These are phyloP conservation scores for Gnetum montanum DNA, from an alignment of 75 land plant genomes.

Conservation along the genomic window DNA sequence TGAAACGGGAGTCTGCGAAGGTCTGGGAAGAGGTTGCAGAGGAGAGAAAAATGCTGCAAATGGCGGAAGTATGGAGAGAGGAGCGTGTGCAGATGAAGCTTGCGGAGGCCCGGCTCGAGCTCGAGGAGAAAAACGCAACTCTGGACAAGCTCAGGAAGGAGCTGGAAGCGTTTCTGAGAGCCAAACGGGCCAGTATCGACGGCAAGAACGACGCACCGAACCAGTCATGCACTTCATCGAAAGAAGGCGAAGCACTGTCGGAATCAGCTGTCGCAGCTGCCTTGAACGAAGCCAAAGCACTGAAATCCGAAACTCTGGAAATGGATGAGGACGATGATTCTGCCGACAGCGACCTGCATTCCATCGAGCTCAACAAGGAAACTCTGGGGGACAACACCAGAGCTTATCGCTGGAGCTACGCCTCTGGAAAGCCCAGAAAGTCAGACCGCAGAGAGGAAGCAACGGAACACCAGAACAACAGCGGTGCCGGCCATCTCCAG, in stretches of 20 bases:
- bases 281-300: conserved; percentile 12
- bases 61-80: conserved; percentile 85
- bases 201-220: conserved; percentile 1
- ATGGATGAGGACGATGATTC: conserved; percentile 31
- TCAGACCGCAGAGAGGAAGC: conserved; percentile 5
- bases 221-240: conserved; percentile 3
- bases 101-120: conserved; percentile 60
- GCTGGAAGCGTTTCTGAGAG: conserved; percentile 52
- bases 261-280: neutral
- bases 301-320: conserved; percentile 13
- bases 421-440: conserved; percentile 6
- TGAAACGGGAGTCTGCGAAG: conserved; percentile 60
- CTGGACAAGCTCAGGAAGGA: conserved; percentile 63
- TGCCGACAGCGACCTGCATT: conserved; percentile 57
- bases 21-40: conserved; percentile 77
- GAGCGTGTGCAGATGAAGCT: conserved; percentile 97
- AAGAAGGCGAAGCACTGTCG: conserved; percentile 4
- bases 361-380: conserved; percentile 44
- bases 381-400: conserved; percentile 24
- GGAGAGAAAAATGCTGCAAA: conserved; percentile 91
- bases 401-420: conserved; percentile 39
- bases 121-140: conserved; percentile 77
- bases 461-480: conserved; percentile 17
- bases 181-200: conserved; percentile 11
- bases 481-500: conserved; percentile 16